These are phyloP conservation scores for Taphrina wiesneri DNA, from an alignment of 1,139 yeast genomes.

Conservation along the genomic window DNA sequence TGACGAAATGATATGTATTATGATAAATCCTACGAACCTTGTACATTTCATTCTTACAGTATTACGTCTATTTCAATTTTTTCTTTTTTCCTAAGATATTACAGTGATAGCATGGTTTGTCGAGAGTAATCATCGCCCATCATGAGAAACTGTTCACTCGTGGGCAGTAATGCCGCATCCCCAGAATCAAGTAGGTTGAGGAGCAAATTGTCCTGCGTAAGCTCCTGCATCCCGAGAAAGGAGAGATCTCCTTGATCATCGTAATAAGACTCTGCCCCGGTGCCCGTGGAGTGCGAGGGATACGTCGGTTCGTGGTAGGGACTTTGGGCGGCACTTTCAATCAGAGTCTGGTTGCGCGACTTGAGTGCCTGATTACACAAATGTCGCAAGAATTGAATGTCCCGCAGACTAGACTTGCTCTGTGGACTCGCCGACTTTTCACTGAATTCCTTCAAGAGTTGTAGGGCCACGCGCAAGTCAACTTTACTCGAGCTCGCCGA, in stretches of 20 bases:
- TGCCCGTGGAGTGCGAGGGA: neutral
- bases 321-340: constrained; percentile 15
- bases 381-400: constrained; percentile 27
- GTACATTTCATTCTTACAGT: neutral
- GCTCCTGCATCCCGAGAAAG: neutral
- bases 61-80: neutral
- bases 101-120: constrained; percentile 8
- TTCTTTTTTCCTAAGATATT: neutral
- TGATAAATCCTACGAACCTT: too few relatives aligned
- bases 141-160: constrained; percentile 21
- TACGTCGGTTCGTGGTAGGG: neutral
- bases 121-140: constrained; percentile 21
- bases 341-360: constrained; percentile 1
- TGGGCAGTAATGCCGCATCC: constrained; percentile 12
- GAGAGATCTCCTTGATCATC: neutral
- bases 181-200: constrained; percentile 24
- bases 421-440: constrained; percentile 17
- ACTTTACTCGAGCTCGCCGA: constrained; percentile 24
- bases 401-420: constrained; percentile 10
- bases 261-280: neutral
- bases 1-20: neutral
- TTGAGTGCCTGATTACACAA: constrained; percentile 21
- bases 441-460: constrained; percentile 23
- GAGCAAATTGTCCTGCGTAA: constrained; percentile 8
- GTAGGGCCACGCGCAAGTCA: constrained; percentile 28